These are phyloP conservation scores for Sarcodon sp. DNA, from an alignment of 768 basidiomycete genomes.

Conservation along the genomic window DNA sequence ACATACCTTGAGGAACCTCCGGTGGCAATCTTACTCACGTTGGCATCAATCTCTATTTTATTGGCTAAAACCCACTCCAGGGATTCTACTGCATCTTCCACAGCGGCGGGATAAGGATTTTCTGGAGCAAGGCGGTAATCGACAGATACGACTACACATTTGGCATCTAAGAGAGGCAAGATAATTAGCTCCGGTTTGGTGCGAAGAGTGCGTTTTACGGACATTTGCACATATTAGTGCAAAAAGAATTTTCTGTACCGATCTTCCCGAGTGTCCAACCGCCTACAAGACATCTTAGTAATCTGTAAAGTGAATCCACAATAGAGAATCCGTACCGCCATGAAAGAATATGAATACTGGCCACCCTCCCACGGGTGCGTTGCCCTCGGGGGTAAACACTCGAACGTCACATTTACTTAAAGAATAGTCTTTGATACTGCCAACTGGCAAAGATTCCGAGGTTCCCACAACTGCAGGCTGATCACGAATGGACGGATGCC, in stretches of 20 bases:
- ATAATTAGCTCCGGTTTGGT: neutral
- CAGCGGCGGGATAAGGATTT: conserved; percentile 55
- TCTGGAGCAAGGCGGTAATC: conserved; percentile 69
- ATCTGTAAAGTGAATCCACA: neutral
- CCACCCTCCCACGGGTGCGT: conserved; percentile 44
- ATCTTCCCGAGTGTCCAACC: conserved; percentile 72
- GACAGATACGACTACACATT: conserved; percentile 51
- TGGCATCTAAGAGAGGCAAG: conserved; percentile 27
- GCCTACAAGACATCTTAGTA: conserved; percentile 23
- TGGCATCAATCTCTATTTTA: conserved; percentile 33
- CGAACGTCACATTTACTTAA: conserved; percentile 42
- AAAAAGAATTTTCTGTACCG: conserved; percentile 43
- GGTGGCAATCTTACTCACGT: conserved; percentile 45
- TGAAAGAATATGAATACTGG: conserved; percentile 66
- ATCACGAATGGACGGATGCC: conserved; percentile 46
- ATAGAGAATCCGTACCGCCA: conserved; percentile 33
- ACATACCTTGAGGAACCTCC: conserved; percentile 61
- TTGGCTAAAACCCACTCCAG: conserved; percentile 45
- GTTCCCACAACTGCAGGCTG: conserved; percentile 40
- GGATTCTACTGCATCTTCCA: conserved; percentile 58
- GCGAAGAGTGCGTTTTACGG: conserved; percentile 5
- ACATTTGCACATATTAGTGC: conserved; percentile 49
- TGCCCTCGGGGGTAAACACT: conserved; percentile 49
- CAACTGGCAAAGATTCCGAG: conserved; percentile 43
- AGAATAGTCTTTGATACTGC: conserved; percentile 36